Evolutionary conservation across 768 basidiomycete genomes (phyloP).

Genomic region (Mycena galopus): DNA sequence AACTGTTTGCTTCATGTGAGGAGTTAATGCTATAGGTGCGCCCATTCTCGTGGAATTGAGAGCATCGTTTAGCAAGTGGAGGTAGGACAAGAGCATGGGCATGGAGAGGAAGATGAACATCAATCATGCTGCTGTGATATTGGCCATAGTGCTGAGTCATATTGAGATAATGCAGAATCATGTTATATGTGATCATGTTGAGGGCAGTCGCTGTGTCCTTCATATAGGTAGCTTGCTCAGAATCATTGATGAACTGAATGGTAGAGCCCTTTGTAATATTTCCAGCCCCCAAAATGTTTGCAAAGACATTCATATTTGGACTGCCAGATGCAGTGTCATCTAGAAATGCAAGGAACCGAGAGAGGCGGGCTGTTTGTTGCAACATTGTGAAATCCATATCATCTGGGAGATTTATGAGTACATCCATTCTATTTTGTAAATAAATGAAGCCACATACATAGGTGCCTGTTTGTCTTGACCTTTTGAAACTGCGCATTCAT

Average conservation of each 20-base stretch:
- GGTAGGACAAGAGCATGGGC: background rate
- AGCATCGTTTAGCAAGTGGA: background rate
- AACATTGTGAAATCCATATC: slow-evolving; percentile 30
- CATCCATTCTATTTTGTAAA: background rate
- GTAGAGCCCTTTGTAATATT: background rate
- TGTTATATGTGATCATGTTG: background rate
- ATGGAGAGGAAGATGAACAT: background rate
- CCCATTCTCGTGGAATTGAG: background rate
- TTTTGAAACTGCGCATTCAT: slow-evolving; percentile 25
- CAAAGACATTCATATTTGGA: background rate
- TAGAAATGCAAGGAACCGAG: background rate
- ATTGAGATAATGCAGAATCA: slow-evolving; percentile 1
- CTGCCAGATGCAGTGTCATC: background rate
- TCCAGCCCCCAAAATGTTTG: background rate
- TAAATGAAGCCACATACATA: background rate
- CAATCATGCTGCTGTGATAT: no score
- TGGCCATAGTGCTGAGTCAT: no score
- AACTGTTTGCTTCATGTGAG: background rate
- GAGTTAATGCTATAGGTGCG: background rate
- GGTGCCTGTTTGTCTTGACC: slow-evolving; percentile 23
- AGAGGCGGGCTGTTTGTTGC: slow-evolving; percentile 7
- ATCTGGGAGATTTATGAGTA: background rate
- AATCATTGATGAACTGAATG: background rate
- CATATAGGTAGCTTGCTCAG: background rate
- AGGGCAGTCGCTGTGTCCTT: background rate